Conservation (phyloP, 352 stramenopile genomes). For the Aphanomyces cochlioides region DNA sequence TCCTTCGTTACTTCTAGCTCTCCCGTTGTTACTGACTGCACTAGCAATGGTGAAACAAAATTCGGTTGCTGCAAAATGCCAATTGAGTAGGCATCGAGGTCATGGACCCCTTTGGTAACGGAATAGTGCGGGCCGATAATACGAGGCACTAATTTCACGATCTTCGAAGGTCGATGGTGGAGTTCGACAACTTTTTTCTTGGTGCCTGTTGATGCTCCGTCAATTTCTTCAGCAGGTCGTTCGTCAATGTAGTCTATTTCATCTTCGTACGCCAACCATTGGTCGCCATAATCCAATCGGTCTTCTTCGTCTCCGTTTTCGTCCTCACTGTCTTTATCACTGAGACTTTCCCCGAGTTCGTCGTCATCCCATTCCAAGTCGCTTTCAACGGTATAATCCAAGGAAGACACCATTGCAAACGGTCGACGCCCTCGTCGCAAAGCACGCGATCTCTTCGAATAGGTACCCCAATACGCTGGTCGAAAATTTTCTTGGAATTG, state of each 20-base stretch:
- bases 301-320: conserved; percentile 54
- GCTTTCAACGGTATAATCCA: conserved; percentile 80
- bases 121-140: conserved; percentile 51
- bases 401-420: conserved; percentile 51
- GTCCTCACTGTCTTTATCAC: conserved; percentile 56
- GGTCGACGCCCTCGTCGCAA: conserved; percentile 67
- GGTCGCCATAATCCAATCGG: conserved; percentile 76
- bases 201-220: conserved; percentile 24
- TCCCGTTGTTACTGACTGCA: not conserved
- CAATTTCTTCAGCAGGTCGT: conserved; percentile 19
- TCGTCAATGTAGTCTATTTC: conserved; percentile 72
- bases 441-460: conserved; percentile 45
- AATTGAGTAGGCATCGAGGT: conserved; percentile 9
- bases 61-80: not conserved
- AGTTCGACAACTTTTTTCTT: conserved; percentile 38
- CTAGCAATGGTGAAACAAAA: conserved; percentile 22
- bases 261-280: conserved; percentile 85
- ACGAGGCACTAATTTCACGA: conserved; percentile 60
- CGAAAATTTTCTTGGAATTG: conserved; percentile 84
- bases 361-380: conserved; percentile 88
- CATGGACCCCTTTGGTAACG: not conserved
- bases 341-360: conserved; percentile 79
- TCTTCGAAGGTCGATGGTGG: conserved; percentile 58
- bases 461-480: conserved; percentile 78
- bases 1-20: not conserved